Evolutionary conservation across 352 stramenopile species (phyloP).

Genomic region (Globisporangium paroecandrum): DNA sequence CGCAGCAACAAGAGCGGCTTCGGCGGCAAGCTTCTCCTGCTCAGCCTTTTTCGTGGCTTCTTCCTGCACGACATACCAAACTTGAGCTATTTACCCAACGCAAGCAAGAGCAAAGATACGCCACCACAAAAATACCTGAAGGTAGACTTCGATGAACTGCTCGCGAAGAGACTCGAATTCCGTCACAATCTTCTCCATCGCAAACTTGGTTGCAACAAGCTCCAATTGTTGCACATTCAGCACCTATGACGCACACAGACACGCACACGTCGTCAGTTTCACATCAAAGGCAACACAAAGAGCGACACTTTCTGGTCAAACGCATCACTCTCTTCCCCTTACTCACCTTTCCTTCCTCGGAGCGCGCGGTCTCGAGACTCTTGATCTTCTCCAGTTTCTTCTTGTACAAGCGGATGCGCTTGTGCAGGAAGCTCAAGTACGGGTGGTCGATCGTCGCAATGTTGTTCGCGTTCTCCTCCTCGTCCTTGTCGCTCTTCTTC

Average conservation of each 20-base stretch:
- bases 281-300: neutral
- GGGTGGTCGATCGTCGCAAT: conserved; percentile 59
- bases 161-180: conserved; percentile 76
- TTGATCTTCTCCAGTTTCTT: conserved; percentile 89
- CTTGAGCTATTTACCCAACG: neutral
- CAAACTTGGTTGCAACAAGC: conserved; percentile 54
- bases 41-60: conserved; percentile 33
- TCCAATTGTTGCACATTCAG: conserved; percentile 78
- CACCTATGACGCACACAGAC: conserved; percentile 20
- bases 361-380: conserved; percentile 42
- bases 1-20: neutral
- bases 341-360: conserved; percentile 43
- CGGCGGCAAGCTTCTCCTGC: conserved; percentile 12
- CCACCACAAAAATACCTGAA: conserved; percentile 20
- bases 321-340: neutral
- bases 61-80: conserved; percentile 20
- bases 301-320: neutral
- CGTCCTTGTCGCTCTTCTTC: conserved; percentile 26
- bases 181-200: conserved; percentile 71
- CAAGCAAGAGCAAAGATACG: neutral
- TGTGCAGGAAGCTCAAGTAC: conserved; percentile 81
- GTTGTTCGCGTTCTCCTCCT: conserved; percentile 33
- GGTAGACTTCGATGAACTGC: conserved; percentile 70
- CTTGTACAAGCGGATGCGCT: conserved; percentile 73
- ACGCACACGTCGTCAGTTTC: conserved; percentile 9